Evolutionary conservation across 2,329 filamentous ascomycete genomes (phyloP).

Genomic region (Rasamsonia emersonii): DNA sequence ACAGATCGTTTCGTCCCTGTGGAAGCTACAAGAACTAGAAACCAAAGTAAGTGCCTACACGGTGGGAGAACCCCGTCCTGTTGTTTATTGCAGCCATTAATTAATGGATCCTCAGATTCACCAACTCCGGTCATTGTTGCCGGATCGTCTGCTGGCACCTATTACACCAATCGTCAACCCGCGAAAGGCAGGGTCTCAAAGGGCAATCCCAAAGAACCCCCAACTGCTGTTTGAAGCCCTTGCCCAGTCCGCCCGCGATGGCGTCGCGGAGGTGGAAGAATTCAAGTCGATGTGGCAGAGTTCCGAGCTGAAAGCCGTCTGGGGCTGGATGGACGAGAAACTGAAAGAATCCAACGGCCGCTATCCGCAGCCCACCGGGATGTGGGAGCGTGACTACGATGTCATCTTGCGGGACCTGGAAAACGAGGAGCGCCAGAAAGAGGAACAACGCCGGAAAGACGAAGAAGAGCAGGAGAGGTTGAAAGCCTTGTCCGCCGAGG

Average conservation of each 20-base stretch:
- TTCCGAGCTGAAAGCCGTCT: constrained; percentile 31
- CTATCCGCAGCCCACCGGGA: constrained; percentile 26
- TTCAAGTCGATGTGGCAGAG: constrained; percentile 34
- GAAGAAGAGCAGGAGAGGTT: constrained; percentile 23
- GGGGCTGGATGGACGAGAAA: constrained; percentile 27
- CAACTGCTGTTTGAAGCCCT: constrained; percentile 26
- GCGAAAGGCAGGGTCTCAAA: constrained; percentile 11
- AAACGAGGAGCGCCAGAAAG: constrained; percentile 18
- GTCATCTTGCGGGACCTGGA: constrained; percentile 23
- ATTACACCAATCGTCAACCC: constrained; percentile 30
- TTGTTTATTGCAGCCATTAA: not conserved
- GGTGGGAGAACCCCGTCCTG: constrained; percentile 10
- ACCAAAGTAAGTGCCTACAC: constrained; percentile 14
- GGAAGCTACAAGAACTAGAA: constrained; percentile 33
- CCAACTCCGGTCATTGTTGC: constrained; percentile 33
- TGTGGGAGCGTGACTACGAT: constrained; percentile 36
- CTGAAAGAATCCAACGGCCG: constrained; percentile 29
- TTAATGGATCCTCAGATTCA: constrained; percentile 26
- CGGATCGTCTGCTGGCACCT: constrained; percentile 32
- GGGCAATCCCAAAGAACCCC: constrained; percentile 24
- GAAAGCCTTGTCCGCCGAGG: constrained; percentile 18
- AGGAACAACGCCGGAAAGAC: constrained; percentile 16
- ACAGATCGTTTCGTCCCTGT: constrained; percentile 31
- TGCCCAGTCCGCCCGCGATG: constrained; percentile 24
- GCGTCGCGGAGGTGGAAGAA: constrained; percentile 27